Base-by-base conservation (phyloP, 495 filamentous ascomycete species). In the Aspergillus taichungensis region DNA sequence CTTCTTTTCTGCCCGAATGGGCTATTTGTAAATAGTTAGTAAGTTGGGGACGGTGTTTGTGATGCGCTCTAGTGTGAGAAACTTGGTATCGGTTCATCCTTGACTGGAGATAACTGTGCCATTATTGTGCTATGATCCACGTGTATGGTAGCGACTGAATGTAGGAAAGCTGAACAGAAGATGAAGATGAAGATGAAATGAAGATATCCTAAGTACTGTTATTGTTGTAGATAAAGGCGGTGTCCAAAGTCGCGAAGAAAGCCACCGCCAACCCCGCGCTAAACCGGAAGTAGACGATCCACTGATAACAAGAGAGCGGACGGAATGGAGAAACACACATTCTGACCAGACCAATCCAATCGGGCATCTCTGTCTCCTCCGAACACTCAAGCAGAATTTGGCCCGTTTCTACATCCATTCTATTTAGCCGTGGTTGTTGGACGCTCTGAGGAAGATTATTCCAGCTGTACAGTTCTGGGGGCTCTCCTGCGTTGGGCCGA, bases 381-480 rank as follows among this genome's bases (percentile, higher is more conserved):
- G 43, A 35, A 8, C 13, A 9, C 13, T 31, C 13, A 8, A 6
- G 13, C 9, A 27, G n/a, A n/a, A n/a, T n/a, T n/a, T n/a, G n/a
- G n/a, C n/a, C n/a, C n/a, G n/a, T n/a, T n/a, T n/a, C 10, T 31
- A 24, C 37, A 40, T 41, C 10, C 14, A 24, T 7, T 29, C 12
- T 39, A 8, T 41, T 18, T 33, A 38, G 14, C 33, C 6, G 8
- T 33, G 3, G 28, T 35, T 33, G 4, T 37, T 53, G 34, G 34
- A 55, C 49, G 50, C 47, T 37, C 45, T 50, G 43, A 56, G 41
- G 38, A 37, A 34, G 43, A 50, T 43, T 50, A 51, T 49, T 43
- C 34, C 36, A 47, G 39, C 53, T 51, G 46, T 61, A 41, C 49
- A 43, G 61, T 51, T 60, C 53, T 59, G 56, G 55, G 57, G 52